A percentile compares a stretch with the other conserved stretches of the same genome.
These are phyloP conservation scores for Haplographium delicatum DNA, from an alignment of 495 filamentous ascomycete species.

Conservation along the genomic window DNA sequence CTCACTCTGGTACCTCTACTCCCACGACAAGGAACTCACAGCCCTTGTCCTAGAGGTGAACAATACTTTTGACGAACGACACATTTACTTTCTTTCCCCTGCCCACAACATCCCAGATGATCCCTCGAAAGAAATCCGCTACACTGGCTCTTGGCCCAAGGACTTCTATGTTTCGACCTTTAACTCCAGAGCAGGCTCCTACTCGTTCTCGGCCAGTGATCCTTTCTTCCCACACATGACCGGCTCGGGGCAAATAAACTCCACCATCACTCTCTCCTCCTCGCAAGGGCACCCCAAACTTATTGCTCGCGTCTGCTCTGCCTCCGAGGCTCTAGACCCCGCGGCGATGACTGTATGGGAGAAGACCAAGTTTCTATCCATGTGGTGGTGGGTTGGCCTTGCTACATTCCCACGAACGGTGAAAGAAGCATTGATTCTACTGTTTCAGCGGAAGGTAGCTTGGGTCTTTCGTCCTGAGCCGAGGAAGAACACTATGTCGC, in stretches of 20 bases:
- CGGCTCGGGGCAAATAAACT: slow-evolving; percentile 38
- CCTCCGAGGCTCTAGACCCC: slow-evolving; percentile 44
- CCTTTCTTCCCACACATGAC: slow-evolving; percentile 39
- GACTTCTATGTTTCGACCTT: slow-evolving; percentile 75
- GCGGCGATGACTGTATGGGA: slow-evolving; percentile 31
- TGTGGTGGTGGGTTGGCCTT: slow-evolving; percentile 60
- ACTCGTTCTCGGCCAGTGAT: slow-evolving; percentile 50
- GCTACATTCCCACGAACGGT: slow-evolving; percentile 58
- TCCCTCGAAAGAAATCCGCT: not conserved
- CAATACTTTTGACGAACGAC: slow-evolving; percentile 70
- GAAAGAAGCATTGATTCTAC: slow-evolving; percentile 48
- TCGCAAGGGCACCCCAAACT: slow-evolving; percentile 51
- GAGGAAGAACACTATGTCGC: slow-evolving; percentile 41
- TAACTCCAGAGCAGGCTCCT: slow-evolving; percentile 58
- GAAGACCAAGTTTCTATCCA: slow-evolving; percentile 41
- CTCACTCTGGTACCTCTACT: slow-evolving; percentile 79
- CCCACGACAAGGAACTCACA: slow-evolving; percentile 47
- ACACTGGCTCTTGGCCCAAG: slow-evolving; percentile 49
- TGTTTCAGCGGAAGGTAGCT: slow-evolving; percentile 45
- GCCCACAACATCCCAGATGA: not conserved
- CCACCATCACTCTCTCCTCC: slow-evolving; percentile 51
- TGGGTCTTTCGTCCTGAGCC: slow-evolving; percentile 57
- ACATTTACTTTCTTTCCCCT: slow-evolving; percentile 51
- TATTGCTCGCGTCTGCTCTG: slow-evolving; percentile 46
- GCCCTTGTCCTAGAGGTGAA: slow-evolving; percentile 73